Evolutionary conservation across 2,329 filamentous ascomycete species (phyloP).

Genomic region (Passalora sequoiae): DNA sequence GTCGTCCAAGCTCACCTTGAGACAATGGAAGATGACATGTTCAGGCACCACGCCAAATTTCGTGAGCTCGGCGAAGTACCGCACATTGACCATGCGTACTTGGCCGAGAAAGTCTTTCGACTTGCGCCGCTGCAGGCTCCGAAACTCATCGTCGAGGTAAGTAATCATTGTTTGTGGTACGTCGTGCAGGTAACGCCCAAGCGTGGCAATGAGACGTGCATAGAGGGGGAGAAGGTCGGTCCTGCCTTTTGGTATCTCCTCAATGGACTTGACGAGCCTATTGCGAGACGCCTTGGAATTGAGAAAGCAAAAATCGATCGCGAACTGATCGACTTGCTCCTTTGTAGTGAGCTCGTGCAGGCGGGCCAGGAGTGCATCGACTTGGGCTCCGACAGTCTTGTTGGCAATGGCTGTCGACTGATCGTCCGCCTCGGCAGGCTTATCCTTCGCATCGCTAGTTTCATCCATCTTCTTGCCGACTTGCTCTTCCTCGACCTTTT

Average conservation of each 20-base stretch:
- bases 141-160: slow-evolving; percentile 93
- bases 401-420: slow-evolving; percentile 92
- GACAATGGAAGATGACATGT: slow-evolving; percentile 96
- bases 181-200: slow-evolving; percentile 90
- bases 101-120: slow-evolving; percentile 96
- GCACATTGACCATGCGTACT: slow-evolving; percentile 86
- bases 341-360: slow-evolving; percentile 90
- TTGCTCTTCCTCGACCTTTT: slow-evolving; percentile 81
- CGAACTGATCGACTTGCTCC: slow-evolving; percentile 83
- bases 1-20: slow-evolving; percentile 95
- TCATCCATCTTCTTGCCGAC: slow-evolving; percentile 68
- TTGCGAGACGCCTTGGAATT: slow-evolving; percentile 98
- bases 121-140: slow-evolving; percentile 91
- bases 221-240: slow-evolving; percentile 87
- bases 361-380: slow-evolving; percentile 80
- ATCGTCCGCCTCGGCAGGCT: slow-evolving; percentile 62
- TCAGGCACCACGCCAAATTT: slow-evolving; percentile 98
- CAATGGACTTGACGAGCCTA: slow-evolving; percentile 82
- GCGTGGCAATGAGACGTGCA: slow-evolving; percentile 84
- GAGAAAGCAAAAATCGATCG: slow-evolving; percentile 94
- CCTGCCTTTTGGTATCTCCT: slow-evolving; percentile 90
- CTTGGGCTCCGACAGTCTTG: slow-evolving; percentile 94
- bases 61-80: slow-evolving; percentile 94
- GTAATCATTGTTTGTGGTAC: slow-evolving; percentile 86
- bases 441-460: slow-evolving; percentile 45